Evolutionary conservation across 768 basidiomycete genomes (phyloP).

Genomic region (Royoungia palumana): DNA sequence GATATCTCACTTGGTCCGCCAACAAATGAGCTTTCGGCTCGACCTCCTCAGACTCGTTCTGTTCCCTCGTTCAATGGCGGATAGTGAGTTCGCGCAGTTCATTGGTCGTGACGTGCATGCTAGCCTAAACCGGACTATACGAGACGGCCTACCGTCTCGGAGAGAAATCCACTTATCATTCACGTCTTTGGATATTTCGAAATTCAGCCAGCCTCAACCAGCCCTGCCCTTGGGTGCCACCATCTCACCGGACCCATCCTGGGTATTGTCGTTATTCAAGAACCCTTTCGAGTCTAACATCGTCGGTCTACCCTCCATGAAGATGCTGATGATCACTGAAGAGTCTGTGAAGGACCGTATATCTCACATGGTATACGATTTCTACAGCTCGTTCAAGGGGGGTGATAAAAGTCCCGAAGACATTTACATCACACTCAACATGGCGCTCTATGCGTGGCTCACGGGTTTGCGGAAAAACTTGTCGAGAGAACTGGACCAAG

Average conservation of each 20-base stretch:
- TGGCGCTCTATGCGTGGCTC: slow-evolving; percentile 79
- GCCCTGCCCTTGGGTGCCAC: slow-evolving; percentile 38
- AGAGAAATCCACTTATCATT: slow-evolving; percentile 73
- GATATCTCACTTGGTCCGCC: slow-evolving; percentile 60
- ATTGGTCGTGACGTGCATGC: slow-evolving; percentile 66
- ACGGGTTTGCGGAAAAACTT: slow-evolving; percentile 73
- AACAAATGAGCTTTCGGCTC: slow-evolving; percentile 72
- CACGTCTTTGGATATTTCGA: slow-evolving; percentile 72
- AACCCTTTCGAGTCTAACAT: slow-evolving; percentile 68
- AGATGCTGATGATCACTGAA: slow-evolving; percentile 75
- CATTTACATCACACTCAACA: slow-evolving; percentile 83
- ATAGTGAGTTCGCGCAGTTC: slow-evolving; percentile 75
- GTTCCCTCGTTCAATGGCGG: slow-evolving; percentile 78
- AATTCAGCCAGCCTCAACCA: slow-evolving; percentile 61
- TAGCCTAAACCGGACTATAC: slow-evolving; percentile 60
- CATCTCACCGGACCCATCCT: slow-evolving; percentile 44
- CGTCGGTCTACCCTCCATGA: slow-evolving; percentile 78
- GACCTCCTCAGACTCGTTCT: slow-evolving; percentile 63
- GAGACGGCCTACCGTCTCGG: slow-evolving; percentile 46
- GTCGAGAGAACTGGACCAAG: slow-evolving; percentile 74
- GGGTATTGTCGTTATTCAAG: slow-evolving; percentile 60
- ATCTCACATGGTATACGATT: slow-evolving; percentile 59
- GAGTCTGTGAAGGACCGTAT: slow-evolving; percentile 43
- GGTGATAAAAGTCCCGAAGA: slow-evolving; percentile 60
- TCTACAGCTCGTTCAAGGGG: slow-evolving; percentile 65